Evolutionary conservation across 2,329 filamentous ascomycete genomes (phyloP).

Genomic region (Cladophialophora immunda): DNA sequence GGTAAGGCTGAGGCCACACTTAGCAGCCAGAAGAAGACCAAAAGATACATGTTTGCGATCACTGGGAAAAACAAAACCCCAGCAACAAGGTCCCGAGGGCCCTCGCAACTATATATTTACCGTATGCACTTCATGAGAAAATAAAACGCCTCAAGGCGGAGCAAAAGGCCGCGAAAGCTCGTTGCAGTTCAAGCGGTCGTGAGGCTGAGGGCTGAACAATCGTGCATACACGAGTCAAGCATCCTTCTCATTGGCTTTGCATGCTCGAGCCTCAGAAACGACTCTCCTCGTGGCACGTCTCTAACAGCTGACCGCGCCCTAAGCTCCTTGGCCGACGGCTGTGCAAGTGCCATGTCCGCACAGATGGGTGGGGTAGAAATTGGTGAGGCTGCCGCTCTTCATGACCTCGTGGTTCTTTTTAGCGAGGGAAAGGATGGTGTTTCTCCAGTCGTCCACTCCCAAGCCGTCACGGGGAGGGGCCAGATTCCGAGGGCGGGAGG

Average conservation of each 20-base stretch:
- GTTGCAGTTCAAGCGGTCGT: neutral
- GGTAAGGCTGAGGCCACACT: constrained; percentile 5
- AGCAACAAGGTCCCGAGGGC: too few species aligned
- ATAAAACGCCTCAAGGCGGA: too few species aligned
- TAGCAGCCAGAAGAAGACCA: neutral
- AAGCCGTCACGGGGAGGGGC: too few species aligned
- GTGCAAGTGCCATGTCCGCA: too few species aligned
- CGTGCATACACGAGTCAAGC: neutral
- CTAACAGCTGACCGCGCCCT: too few species aligned
- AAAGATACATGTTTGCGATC: too few species aligned
- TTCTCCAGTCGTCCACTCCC: neutral
- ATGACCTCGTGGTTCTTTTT: neutral
- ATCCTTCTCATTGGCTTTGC: neutral
- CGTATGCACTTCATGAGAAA: too few species aligned
- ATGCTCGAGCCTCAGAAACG: neutral
- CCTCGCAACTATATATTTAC: neutral
- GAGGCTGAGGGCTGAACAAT: neutral
- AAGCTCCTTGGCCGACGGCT: too few species aligned
- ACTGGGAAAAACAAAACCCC: too few species aligned
- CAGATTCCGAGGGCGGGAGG: neutral
- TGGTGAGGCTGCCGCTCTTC: neutral
- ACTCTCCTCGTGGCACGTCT: too few species aligned
- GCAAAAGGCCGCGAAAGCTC: neutral
- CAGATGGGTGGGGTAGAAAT: neutral
- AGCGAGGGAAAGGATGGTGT: neutral